Conservation (phyloP, 2,329 filamentous ascomycete species). For the Tolypocladium tropicale region DNA sequence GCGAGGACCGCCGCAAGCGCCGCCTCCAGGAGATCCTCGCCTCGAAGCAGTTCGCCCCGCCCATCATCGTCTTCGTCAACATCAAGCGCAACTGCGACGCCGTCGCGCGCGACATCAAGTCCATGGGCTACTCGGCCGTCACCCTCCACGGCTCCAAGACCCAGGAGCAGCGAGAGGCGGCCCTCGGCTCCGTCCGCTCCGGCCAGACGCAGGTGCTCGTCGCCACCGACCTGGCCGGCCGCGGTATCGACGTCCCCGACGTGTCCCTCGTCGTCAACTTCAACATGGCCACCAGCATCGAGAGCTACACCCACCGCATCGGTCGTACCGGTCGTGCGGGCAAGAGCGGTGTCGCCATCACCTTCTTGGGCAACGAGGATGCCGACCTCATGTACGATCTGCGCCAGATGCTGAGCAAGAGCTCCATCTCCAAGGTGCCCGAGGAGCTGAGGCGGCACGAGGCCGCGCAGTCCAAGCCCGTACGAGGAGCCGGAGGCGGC, state of each 20-base stretch:
- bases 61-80: constrained; percentile 99
- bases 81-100: constrained; percentile 99
- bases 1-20: constrained; percentile 95
- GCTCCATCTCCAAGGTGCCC: constrained; percentile 74
- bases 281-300: constrained; percentile 92
- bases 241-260: constrained; percentile 95
- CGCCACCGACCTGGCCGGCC: constrained; percentile 87
- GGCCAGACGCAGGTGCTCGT: constrained; percentile 81
- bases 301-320: constrained; percentile 93
- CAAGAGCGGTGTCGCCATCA: constrained; percentile 92
- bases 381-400: constrained; percentile 85
- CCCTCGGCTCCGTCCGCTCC: constrained; percentile 72
- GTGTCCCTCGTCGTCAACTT: constrained; percentile 95
- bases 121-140: constrained; percentile 82
- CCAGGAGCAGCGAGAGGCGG: constrained; percentile 93
- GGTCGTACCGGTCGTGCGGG: constrained; percentile 95
- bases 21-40: constrained; percentile 82
- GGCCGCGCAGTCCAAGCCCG: constrained; percentile 75
- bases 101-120: constrained; percentile 86
- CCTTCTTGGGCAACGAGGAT: constrained; percentile 88
- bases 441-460: constrained; percentile 87
- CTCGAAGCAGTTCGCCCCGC: constrained; percentile 69
- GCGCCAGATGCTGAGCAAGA: constrained; percentile 92
- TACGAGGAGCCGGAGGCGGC: constrained; percentile 20
- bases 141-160: constrained; percentile 94